A percentile compares a stretch with the other conserved stretches of the same genome.
These are phyloP conservation scores for Fusarium palustre DNA, from an alignment of 2,329 filamentous ascomycete genomes.

Conservation along the genomic window DNA sequence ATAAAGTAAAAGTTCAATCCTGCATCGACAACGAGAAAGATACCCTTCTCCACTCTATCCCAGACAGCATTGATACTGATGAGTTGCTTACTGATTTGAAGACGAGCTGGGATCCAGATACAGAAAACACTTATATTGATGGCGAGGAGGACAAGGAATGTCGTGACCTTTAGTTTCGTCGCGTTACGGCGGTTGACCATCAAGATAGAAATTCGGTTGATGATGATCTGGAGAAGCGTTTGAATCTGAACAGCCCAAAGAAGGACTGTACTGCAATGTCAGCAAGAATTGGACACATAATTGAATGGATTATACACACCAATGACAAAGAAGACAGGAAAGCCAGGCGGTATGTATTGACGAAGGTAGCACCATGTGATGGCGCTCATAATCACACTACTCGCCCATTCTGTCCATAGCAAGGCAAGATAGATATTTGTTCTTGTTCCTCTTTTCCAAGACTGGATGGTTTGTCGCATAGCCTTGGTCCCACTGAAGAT, in stretches of 20 bases:
- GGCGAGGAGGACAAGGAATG: slow-evolving; percentile 58
- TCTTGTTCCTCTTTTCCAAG: slow-evolving; percentile 44
- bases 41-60: slow-evolving; percentile 65
- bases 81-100: slow-evolving; percentile 57
- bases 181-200: slow-evolving; percentile 55
- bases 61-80: slow-evolving; percentile 62
- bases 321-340: slow-evolving; percentile 43
- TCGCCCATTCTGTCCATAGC: slow-evolving; percentile 42
- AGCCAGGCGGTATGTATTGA: slow-evolving; percentile 42
- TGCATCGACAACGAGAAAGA: slow-evolving; percentile 64
- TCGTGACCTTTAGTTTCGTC: slow-evolving; percentile 56
- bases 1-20: slow-evolving; percentile 65
- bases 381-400: slow-evolving; percentile 46
- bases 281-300: not conserved
- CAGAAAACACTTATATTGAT: slow-evolving; percentile 66
- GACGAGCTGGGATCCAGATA: slow-evolving; percentile 66
- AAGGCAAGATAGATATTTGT: slow-evolving; percentile 44
- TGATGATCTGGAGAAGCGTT: slow-evolving; percentile 66
- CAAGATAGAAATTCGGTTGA: slow-evolving; percentile 64
- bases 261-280: slow-evolving; percentile 20
- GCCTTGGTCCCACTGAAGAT: slow-evolving; percentile 46
- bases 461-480: slow-evolving; percentile 41
- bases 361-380: slow-evolving; percentile 46
- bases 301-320: not conserved
- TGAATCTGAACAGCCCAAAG: slow-evolving; percentile 61